Base-by-base conservation (phyloP, 768 basidiomycete species). In the Crucibulum laeve region DNA sequence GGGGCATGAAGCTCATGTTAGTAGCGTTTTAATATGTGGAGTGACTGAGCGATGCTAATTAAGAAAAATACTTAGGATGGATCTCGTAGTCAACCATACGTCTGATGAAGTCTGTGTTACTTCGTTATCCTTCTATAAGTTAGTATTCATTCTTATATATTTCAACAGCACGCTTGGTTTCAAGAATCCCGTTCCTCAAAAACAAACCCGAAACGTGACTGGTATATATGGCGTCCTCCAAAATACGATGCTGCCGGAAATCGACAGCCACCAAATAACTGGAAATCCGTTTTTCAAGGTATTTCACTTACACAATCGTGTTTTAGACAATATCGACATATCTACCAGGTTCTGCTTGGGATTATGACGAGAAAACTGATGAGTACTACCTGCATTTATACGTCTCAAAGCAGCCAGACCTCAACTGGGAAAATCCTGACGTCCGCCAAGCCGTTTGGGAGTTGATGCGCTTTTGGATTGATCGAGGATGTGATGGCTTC, bases 361-460 rank as follows among this genome's bases (percentile, higher is more conserved):
- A 81, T 17, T 84, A 75, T 50, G 82, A 87, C 61, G 73, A 76
- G 46, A 52, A 51, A 8, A 82, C 82, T 3, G 63, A 77, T 15
- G 83, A 88, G 60, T 88, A 84, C 50, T 86, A 87, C 56, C 75
- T 87, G 43, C 85, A 87, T 59, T 52, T 87, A 1, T 89, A 78
- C 60, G 63, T 76, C 42, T 54, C 68, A 6, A 74, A 85, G 53
- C 85, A 87, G 63, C 87, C 85, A 0, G 87, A 88, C 55, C 59
- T 88, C 13, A 87, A 90, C 56, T 88, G 84, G 84, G 82, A 86
- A 40, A 83, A 86, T 49, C 70, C 74, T 0, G 70, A 72, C 5
- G 76, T 84, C 1, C 67, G 80, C 5, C 65, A 72, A 44, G 76
- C 80, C 5, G 70, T 85, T 1, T 82, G 70, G 62, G 77, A 82